Conservation (phyloP, 495 filamentous ascomycete species). For the Hypoxylon fragiforme region DNA sequence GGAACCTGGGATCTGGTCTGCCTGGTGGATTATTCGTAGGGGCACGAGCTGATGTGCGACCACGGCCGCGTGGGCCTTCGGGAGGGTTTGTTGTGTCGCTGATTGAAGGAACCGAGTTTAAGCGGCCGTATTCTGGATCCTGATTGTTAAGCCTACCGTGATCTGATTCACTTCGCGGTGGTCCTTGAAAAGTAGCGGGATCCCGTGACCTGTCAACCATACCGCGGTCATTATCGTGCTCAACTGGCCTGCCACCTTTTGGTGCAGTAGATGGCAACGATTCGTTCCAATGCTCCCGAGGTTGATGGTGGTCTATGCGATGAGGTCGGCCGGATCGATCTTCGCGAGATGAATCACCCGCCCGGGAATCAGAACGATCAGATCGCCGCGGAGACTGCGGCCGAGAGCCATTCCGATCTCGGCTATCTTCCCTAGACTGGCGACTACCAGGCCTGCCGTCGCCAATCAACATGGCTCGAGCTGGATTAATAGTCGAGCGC, state of each 20-base stretch:
- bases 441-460: conserved; percentile 42
- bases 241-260: conserved; percentile 32
- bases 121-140: conserved; percentile 65
- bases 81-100: conserved; percentile 61
- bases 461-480: conserved; percentile 57
- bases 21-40: conserved; percentile 40
- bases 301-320: conserved; percentile 44
- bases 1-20: conserved; percentile 43
- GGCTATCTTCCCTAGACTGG: conserved; percentile 47
- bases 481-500: conserved; percentile 52
- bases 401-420: conserved; percentile 50
- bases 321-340: conserved; percentile 47
- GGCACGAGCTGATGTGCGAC: conserved; percentile 44
- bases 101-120: conserved; percentile 57
- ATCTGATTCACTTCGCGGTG: conserved; percentile 50
- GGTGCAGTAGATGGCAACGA: conserved; percentile 18
- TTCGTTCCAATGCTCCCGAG: conserved; percentile 45
- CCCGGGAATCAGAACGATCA: conserved; percentile 42
- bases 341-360: conserved; percentile 48
- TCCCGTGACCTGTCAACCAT: conserved; percentile 41
- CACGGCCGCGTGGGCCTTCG: conserved; percentile 67
- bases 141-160: conserved; percentile 60
- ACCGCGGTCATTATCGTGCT: conserved; percentile 44
- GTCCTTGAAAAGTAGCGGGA: conserved; percentile 38
- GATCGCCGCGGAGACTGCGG: conserved; percentile 56